Conservation (phyloP, 2,329 filamentous ascomycete genomes). For the Hypocreales sp. region DNA sequence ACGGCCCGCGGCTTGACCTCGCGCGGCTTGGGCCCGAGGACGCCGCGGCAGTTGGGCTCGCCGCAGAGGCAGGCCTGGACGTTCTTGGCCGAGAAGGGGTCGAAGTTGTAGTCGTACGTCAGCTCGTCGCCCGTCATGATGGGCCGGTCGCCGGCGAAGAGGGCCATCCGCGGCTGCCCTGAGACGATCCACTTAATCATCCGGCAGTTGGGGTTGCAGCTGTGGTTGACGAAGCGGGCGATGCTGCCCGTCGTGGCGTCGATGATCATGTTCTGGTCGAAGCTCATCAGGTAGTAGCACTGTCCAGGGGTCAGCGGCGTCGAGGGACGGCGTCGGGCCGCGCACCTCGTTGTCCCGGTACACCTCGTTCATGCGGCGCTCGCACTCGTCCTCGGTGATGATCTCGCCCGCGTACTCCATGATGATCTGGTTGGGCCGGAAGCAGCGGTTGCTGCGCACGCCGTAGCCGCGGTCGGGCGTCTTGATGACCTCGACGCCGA, state of each 20-base stretch:
- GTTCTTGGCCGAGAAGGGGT: conserved; percentile 53
- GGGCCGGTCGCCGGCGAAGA: conserved; percentile 80
- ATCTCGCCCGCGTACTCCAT: conserved; percentile 98
- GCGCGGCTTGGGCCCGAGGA: conserved; percentile 45
- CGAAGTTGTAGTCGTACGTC: conserved; percentile 79
- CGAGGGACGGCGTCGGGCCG: conserved; percentile 2
- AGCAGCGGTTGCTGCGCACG: conserved; percentile 78
- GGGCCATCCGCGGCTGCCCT: conserved; percentile 86
- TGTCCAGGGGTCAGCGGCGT: conserved; percentile 19
- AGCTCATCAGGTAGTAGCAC: conserved; percentile 98
- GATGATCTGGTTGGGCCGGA: conserved; percentile 83
- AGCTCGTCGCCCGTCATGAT: conserved; percentile 93
- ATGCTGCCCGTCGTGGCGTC: conserved; percentile 93
- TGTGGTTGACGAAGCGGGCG: conserved; percentile 96
- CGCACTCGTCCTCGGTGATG: conserved; percentile 86
- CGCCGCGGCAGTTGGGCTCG: conserved; percentile 45
- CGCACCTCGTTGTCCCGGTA: conserved; percentile 88
- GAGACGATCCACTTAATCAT: conserved; percentile 98
- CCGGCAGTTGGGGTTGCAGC: conserved; percentile 86
- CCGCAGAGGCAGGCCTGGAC: conserved; percentile 52
- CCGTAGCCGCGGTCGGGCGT: conserved; percentile 80
- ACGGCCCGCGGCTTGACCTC: conserved; percentile 35
- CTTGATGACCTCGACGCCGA: conserved; percentile 91
- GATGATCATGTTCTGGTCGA: conserved; percentile 97
- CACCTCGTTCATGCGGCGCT: conserved; percentile 79